A percentile compares a stretch with the other conserved stretches of the same genome.
Evolutionary conservation across 2,329 filamentous ascomycete species (phyloP).

Genomic region (Metarhizium brunneum): DNA sequence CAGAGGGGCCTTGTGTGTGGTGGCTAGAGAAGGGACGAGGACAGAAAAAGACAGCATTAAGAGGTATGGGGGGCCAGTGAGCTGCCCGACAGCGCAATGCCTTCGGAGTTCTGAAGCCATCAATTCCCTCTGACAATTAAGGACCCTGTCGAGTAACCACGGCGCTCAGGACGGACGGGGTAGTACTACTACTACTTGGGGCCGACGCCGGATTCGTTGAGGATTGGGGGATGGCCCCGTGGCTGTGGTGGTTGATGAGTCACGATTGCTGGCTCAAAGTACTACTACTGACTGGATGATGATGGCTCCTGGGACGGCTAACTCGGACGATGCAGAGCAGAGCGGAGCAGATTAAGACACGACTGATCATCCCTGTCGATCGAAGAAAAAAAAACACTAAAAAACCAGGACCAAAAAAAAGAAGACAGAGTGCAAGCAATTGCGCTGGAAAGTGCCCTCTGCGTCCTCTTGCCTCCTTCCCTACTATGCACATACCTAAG

Average conservation of each 20-base stretch:
- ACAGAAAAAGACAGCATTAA: not conserved
- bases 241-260: not conserved
- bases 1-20: not conserved
- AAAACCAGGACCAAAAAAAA: no score
- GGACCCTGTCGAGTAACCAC: not conserved
- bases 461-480: no score
- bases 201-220: not conserved
- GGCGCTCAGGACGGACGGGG: no score
- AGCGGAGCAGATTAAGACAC: not conserved
- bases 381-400: no score
- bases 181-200: not conserved
- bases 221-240: not conserved
- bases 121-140: not conserved
- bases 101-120: no score
- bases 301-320: not conserved
- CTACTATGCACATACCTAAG: no score
- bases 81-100: no score
- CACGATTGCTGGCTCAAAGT: not conserved
- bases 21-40: not conserved
- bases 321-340: not conserved
- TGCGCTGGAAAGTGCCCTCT: no score
- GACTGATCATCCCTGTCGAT: not conserved
- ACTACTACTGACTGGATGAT: not conserved
- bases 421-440: no score
- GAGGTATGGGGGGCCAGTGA: not conserved